Percentiles rank a stretch among this genome's conserved stretches.
These are phyloP conservation scores for Vanilla planifolia DNA, from an alignment of 106 monocot genomes.

Conservation along the genomic window DNA sequence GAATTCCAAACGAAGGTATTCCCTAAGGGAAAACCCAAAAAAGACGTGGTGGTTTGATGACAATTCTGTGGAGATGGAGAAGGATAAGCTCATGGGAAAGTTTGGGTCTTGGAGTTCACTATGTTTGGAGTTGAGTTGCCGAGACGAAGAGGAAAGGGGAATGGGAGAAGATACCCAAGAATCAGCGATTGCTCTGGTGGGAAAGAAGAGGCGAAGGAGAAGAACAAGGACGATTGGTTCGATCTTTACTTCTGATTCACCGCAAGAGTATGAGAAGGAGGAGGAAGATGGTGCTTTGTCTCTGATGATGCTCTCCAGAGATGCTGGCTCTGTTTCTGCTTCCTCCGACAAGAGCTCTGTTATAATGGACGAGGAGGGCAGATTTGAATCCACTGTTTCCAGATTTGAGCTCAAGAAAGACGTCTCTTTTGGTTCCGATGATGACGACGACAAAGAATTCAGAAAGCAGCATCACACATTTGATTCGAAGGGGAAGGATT, in stretches of 20 bases:
- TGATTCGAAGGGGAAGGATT: neutral
- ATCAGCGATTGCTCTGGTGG: neutral
- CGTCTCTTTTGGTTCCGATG: slow-evolving; percentile 1
- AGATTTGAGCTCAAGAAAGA: slow-evolving; percentile 8
- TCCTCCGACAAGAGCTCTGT: too few species aligned
- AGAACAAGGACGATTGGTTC: neutral
- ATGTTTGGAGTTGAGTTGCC: slow-evolving; percentile 1
- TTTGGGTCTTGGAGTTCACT: slow-evolving; percentile 3
- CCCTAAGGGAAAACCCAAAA: slow-evolving; percentile 14
- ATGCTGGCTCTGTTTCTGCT: neutral
- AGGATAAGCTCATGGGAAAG: neutral
- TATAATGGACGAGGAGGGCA: neutral
- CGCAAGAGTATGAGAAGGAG: slow-evolving; percentile 3
- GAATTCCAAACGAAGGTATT: neutral
- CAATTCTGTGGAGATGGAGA: neutral
- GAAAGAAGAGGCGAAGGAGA: slow-evolving; percentile 9
- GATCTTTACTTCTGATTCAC: neutral
- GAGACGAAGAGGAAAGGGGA: neutral
- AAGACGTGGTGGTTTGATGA: slow-evolving; percentile 9
- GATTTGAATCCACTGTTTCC: slow-evolving; percentile 4
- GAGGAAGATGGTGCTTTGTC: slow-evolving; percentile 4
- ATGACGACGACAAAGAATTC: neutral
- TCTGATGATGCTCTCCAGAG: slow-evolving; percentile 21
- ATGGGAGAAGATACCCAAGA: neutral
- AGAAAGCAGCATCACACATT: neutral